Evolutionary conservation across 2,329 filamentous ascomycete genomes (phyloP).

Genomic region (Colletotrichum cereale): DNA sequence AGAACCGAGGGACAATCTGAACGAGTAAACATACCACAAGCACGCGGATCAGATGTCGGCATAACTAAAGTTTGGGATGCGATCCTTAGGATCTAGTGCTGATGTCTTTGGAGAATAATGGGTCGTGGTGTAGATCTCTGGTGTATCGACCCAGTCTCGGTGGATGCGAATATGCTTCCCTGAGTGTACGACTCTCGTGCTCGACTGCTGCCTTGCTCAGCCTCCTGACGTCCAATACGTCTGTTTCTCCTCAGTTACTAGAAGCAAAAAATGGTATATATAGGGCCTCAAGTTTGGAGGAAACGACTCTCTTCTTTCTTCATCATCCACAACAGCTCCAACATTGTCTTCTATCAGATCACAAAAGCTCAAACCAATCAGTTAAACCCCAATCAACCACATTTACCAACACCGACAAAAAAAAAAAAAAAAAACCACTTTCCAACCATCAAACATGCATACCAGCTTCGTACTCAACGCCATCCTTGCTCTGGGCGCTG

Average conservation of each 20-base stretch:
- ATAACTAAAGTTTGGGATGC: background rate
- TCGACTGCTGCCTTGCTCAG: background rate
- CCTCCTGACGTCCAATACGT: background rate
- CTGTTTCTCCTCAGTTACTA: background rate
- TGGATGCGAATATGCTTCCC: background rate
- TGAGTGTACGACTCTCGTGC: background rate
- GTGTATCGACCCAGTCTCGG: background rate
- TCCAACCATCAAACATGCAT: background rate
- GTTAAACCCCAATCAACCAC: background rate
- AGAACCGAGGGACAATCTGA: background rate
- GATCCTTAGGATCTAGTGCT: background rate
- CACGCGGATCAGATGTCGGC: background rate
- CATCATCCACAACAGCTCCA: background rate
- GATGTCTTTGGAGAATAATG: background rate
- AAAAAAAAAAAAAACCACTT: background rate
- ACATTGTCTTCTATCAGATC: background rate
- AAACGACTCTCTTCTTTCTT: background rate
- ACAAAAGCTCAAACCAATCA: background rate
- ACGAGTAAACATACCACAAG: background rate
- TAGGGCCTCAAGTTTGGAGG: background rate
- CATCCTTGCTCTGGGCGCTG: conserved; percentile 1
- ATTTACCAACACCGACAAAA: background rate
- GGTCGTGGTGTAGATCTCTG: background rate
- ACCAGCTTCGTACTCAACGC: background rate
- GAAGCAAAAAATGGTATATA: background rate